Evolutionary conservation across 305 asterid genomes (phyloP).

Genomic region (Fraxinus xanthoxyloides): DNA sequence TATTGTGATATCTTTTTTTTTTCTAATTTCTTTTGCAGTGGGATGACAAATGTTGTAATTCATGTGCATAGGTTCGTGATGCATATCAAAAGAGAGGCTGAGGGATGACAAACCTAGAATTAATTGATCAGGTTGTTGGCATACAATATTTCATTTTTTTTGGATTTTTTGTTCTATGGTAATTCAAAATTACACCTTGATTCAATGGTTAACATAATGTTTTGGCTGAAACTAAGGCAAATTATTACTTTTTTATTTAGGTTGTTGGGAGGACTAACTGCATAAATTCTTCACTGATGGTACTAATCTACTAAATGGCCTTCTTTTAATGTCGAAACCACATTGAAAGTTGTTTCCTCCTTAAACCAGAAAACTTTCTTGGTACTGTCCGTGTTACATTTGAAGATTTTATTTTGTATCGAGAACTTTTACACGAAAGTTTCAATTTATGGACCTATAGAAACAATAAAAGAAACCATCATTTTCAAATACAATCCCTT

Average conservation of each 20-base stretch:
- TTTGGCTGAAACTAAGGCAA: no score
- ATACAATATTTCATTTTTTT: neutral
- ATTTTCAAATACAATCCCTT: neutral
- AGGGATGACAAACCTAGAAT: constrained; percentile 72
- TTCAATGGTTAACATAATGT: no score
- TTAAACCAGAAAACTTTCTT: neutral
- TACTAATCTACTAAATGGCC: neutral
- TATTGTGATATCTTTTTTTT: neutral
- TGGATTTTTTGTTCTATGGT: neutral
- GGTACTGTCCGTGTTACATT: neutral
- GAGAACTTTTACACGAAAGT: neutral
- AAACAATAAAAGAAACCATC: neutral
- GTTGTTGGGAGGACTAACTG: neutral
- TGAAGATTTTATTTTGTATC: neutral
- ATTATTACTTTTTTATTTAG: no score
- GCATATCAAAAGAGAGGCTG: constrained; percentile 93
- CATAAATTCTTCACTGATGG: neutral
- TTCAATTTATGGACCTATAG: neutral
- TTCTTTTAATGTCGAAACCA: neutral
- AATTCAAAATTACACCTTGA: neutral
- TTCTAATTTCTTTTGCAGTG: constrained; percentile 48
- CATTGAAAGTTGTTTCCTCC: neutral
- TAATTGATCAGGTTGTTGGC: constrained; percentile 79
- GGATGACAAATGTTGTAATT: constrained; percentile 92
- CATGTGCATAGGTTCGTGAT: constrained; percentile 98